Conservation (phyloP, 345 rosid species). For the Turnera subulata region DNA sequence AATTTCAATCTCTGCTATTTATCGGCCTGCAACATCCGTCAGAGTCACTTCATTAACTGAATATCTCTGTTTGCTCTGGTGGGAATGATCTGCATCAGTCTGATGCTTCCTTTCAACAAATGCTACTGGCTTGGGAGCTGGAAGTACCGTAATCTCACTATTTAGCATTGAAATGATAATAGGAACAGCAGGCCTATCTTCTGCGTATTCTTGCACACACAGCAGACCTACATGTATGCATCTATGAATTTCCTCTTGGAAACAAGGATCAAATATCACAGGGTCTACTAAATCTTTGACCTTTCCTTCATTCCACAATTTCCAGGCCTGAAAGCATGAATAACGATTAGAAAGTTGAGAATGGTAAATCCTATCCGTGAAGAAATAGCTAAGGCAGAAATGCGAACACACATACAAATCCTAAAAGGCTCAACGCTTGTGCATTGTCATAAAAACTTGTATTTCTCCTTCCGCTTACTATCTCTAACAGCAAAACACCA, state of each 20-base stretch:
- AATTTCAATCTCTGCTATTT: neutral
- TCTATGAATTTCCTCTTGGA: neutral
- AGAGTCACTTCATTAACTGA: conserved; percentile 10
- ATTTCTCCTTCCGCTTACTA: conserved; percentile 33
- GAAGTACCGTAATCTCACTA: conserved; percentile 10
- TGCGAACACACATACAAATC: conserved; percentile 6
- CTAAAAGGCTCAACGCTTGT: conserved; percentile 18
- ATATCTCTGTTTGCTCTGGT: neutral
- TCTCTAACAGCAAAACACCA: conserved; percentile 21
- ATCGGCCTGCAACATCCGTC: conserved; percentile 4
- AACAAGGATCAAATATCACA: neutral
- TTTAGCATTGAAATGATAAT: conserved; percentile 10
- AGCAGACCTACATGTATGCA: conserved; percentile 25
- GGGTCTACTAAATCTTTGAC: neutral
- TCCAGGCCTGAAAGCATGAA: conserved; percentile 17
- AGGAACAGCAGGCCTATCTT: conserved; percentile 14
- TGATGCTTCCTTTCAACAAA: neutral
- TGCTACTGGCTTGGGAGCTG: conserved; percentile 12
- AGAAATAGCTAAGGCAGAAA: too few species aligned
- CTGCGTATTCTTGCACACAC: conserved; percentile 23
- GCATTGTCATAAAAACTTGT: conserved; percentile 20
- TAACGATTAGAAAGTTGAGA: neutral
- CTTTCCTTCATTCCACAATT: conserved; percentile 16
- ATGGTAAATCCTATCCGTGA: neutral
- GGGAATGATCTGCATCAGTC: neutral